A percentile compares a stretch with the other conserved stretches of the same genome.
phyloP scores from a whole-genome alignment of 768 basidiomycete species.

The Chalciporus pseudorubinellus region DNA sequence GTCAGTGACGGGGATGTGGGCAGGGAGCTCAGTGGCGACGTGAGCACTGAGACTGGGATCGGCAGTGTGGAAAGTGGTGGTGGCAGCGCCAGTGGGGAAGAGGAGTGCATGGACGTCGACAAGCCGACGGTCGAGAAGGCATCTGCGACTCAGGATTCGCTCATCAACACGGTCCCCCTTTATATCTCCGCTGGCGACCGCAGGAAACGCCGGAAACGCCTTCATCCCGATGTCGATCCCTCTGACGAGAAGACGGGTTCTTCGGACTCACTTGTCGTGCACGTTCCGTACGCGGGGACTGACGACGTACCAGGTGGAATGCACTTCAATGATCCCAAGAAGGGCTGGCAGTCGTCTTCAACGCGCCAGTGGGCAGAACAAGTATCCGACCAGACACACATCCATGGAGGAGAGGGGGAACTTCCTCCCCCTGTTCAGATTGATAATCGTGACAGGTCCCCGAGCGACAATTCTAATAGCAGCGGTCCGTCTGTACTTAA shows the following conservation, averaged over 20 bases:
- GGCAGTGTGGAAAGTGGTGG: constrained; percentile 1
- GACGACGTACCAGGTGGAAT: constrained; percentile 16
- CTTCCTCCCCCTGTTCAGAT: constrained; percentile 2
- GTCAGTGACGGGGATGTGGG: no score
- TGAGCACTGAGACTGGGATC: constrained; percentile 8
- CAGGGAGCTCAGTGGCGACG: not conserved
- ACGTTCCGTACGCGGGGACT: constrained; percentile 26
- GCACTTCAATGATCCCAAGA: constrained; percentile 17
- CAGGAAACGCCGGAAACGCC: constrained; percentile 17
- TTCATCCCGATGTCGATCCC: not conserved
- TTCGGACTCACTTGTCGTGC: constrained; percentile 27
- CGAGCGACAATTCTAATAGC: constrained; percentile 23
- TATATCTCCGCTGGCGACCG: constrained; percentile 30
- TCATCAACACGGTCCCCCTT: constrained; percentile 25
- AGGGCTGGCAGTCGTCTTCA: constrained; percentile 25
- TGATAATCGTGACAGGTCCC: constrained; percentile 22
- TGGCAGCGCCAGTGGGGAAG: constrained; percentile 3
- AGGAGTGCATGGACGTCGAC: constrained; percentile 29
- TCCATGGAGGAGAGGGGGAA: constrained; percentile 1
- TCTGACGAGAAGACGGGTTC: constrained; percentile 8
- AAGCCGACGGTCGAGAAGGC: constrained; percentile 4
- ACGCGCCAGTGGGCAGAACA: constrained; percentile 50
- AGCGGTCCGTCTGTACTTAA: constrained; percentile 24
- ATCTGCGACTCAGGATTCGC: not conserved
- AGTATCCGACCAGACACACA: constrained; percentile 33